phyloP scores from a whole-genome alignment of 495 filamentous ascomycete species.

The Penicillium argentinense region DNA sequence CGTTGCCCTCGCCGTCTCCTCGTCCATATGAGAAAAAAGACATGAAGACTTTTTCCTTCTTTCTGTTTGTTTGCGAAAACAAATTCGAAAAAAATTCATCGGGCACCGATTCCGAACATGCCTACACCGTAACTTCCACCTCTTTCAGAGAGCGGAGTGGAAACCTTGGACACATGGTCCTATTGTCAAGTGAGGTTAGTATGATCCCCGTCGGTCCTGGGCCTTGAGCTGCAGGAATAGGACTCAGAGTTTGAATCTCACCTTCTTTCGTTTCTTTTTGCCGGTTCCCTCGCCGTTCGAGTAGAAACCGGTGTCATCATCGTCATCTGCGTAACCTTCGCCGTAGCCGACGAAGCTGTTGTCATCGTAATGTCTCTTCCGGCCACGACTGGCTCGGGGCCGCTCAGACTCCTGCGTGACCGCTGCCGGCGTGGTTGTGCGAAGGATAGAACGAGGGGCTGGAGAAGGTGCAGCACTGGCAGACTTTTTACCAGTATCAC shows the following conservation, averaged over 20 bases:
- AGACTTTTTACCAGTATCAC: constrained; percentile 40
- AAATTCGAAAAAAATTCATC: constrained; percentile 28
- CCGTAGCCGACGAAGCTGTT: constrained; percentile 67
- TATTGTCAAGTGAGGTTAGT: constrained; percentile 16
- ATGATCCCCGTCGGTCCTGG: no score
- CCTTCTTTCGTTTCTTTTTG: constrained; percentile 55
- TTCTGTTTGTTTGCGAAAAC: no score
- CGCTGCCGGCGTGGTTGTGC: constrained; percentile 32
- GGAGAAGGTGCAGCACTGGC: constrained; percentile 29
- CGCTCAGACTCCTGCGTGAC: constrained; percentile 42
- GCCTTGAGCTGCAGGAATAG: no score
- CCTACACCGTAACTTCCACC: constrained; percentile 47
- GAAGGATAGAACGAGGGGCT: constrained; percentile 26
- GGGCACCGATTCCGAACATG: constrained; percentile 50
- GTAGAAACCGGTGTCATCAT: constrained; percentile 52
- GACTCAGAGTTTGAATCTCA: constrained; percentile 19
- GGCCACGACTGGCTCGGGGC: constrained; percentile 55
- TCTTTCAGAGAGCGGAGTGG: constrained; percentile 45
- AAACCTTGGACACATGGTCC: constrained; percentile 47
- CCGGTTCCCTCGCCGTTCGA: constrained; percentile 46
- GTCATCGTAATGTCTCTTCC: constrained; percentile 69
- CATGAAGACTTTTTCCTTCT: no score
- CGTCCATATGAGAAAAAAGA: constrained; percentile 17
- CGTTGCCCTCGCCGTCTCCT: constrained; percentile 7
- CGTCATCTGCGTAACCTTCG: constrained; percentile 62